Evolutionary conservation across 2,329 filamentous ascomycete genomes (phyloP).

Genomic region (Clarireedia sp.): DNA sequence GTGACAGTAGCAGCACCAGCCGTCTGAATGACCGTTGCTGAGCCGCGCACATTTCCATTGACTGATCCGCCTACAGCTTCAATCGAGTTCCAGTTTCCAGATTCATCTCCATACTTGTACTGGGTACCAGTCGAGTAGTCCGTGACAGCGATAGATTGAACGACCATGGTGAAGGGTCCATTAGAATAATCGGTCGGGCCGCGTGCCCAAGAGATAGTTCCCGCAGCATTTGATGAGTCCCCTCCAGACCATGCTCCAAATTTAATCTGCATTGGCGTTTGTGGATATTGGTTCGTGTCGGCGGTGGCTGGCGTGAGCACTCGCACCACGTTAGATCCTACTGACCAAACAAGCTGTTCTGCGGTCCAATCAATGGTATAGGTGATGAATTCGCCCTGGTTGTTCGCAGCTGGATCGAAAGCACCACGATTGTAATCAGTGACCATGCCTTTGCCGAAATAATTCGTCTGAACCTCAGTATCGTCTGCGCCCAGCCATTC

Average conservation of each 20-base stretch:
- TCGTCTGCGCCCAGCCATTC: constrained; percentile 83
- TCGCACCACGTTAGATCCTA: constrained; percentile 69
- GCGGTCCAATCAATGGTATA: constrained; percentile 91
- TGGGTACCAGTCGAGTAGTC: constrained; percentile 89
- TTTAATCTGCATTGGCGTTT: constrained; percentile 92
- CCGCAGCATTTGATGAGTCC: constrained; percentile 63
- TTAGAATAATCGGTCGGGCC: constrained; percentile 76
- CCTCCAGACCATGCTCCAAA: constrained; percentile 90
- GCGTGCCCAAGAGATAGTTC: constrained; percentile 84
- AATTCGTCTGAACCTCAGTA: constrained; percentile 85
- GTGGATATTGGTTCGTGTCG: constrained; percentile 71
- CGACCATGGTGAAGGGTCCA: constrained; percentile 80
- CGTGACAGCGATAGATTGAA: constrained; percentile 66
- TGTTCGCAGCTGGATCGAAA: constrained; percentile 61
- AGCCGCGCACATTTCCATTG: constrained; percentile 49
- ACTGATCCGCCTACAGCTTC: constrained; percentile 68
- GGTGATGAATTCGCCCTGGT: constrained; percentile 70
- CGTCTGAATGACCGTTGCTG: constrained; percentile 35
- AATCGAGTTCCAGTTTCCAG: constrained; percentile 77
- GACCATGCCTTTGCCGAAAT: constrained; percentile 88
- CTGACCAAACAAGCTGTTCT: constrained; percentile 77
- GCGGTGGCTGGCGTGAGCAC: constrained; percentile 65
- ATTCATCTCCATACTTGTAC: constrained; percentile 74
- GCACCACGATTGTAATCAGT: constrained; percentile 80
- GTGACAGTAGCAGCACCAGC: constrained; percentile 58